These are phyloP conservation scores for Malbranchea zuffiana DNA, from an alignment of 2,329 filamentous ascomycete species.

Conservation along the genomic window DNA sequence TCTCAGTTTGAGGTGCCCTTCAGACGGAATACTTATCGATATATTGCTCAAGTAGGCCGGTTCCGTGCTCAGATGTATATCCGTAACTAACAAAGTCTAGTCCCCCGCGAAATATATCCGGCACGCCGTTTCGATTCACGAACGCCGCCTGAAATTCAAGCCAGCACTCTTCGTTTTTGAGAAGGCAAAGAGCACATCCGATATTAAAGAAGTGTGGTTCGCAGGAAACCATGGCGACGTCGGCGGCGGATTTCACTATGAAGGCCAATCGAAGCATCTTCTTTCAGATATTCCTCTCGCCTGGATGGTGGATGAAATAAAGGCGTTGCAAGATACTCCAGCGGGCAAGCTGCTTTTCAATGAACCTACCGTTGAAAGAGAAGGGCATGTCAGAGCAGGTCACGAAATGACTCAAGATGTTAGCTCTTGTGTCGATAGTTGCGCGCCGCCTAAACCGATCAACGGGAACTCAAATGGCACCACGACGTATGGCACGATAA, in stretches of 20 bases:
- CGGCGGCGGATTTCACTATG: constrained; percentile 42
- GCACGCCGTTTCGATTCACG: constrained; percentile 45
- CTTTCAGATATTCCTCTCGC: constrained; percentile 42
- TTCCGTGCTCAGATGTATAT: no score
- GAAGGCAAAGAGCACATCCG: constrained; percentile 22
- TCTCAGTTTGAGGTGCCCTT: constrained; percentile 25
- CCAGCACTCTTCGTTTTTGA: constrained; percentile 34
- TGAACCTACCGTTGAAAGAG: constrained; percentile 13
- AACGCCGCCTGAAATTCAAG: constrained; percentile 47
- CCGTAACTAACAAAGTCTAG: constrained; percentile 8
- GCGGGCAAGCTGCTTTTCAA: constrained; percentile 19
- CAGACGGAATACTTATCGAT: constrained; percentile 28
- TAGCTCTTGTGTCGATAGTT: no score
- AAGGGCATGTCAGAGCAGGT: constrained; percentile 12
- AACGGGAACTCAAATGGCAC: constrained; percentile 14
- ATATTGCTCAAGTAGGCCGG: constrained; percentile 29
- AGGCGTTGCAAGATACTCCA: constrained; percentile 16
- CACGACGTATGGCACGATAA: no score
- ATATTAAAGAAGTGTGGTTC: constrained; percentile 47
- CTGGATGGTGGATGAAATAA: constrained; percentile 44
- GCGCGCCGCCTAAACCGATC: constrained; percentile 6
- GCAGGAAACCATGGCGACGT: constrained; percentile 45
- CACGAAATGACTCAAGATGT: constrained; percentile 7
- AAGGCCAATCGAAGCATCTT: constrained; percentile 20
- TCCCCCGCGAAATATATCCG: constrained; percentile 39